A percentile compares a stretch with the other conserved stretches of the same genome.
phyloP scores from a whole-genome alignment of 495 filamentous ascomycete genomes.

The Talaromyces thailandensis region DNA sequence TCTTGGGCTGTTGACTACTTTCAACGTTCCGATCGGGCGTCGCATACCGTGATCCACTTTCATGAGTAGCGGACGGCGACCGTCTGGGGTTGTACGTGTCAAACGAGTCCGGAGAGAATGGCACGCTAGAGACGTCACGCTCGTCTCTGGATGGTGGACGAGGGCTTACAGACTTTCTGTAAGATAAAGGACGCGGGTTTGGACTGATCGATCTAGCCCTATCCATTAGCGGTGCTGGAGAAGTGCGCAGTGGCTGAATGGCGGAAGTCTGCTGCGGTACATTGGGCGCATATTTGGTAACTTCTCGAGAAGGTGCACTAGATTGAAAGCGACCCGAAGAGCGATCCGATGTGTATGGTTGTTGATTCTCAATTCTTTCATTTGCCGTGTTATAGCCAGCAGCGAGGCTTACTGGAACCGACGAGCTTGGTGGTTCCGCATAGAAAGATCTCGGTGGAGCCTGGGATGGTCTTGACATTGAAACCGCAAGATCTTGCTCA shows the following conservation, averaged over 20 bases:
- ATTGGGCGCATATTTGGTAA: background rate
- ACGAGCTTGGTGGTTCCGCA: conserved; percentile 26
- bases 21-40: conserved; percentile 34
- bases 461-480: conserved; percentile 11
- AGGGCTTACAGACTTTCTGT: conserved; percentile 71
- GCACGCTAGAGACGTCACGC: conserved; percentile 51
- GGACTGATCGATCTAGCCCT: conserved; percentile 46
- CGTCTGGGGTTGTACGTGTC: conserved; percentile 35
- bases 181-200: conserved; percentile 47
- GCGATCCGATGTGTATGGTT: conserved; percentile 9
- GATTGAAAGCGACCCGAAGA: conserved; percentile 9
- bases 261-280: conserved; percentile 17
- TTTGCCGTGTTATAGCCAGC: conserved; percentile 57
- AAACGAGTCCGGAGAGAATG: conserved; percentile 84
- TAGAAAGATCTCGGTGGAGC: conserved; percentile 13
- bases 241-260: conserved; percentile 29
- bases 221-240: conserved; percentile 20
- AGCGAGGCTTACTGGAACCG: conserved; percentile 58
- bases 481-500: conserved; percentile 51
- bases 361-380: conserved; percentile 5
- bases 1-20: conserved; percentile 24
- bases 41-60: conserved; percentile 30
- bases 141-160: conserved; percentile 48
- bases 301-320: background rate
- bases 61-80: conserved; percentile 16